Evolutionary conservation across 345 rosid species (phyloP).

Genomic region (Adansonia digitata): DNA sequence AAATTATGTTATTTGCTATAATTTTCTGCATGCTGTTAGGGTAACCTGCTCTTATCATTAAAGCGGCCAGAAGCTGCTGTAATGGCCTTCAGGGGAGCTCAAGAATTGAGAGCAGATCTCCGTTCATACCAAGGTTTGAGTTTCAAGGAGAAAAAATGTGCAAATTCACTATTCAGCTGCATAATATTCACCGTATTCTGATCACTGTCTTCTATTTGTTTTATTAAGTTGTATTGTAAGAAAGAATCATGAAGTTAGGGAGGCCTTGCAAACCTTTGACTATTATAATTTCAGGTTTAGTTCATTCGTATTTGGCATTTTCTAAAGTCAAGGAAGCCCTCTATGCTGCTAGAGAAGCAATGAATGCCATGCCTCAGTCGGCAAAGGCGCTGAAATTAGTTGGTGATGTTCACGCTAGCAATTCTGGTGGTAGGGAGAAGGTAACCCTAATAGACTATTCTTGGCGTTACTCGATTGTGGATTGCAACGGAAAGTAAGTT

Average conservation of each 20-base stretch:
- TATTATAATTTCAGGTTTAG: slow-evolving; percentile 63
- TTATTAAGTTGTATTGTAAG: not conserved
- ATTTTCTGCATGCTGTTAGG: slow-evolving; percentile 39
- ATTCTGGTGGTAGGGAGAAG: slow-evolving; percentile 92
- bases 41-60: slow-evolving; percentile 69
- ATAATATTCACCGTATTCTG: not conserved
- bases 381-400: slow-evolving; percentile 93
- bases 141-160: slow-evolving; percentile 4
- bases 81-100: slow-evolving; percentile 86
- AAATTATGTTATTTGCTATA: not conserved
- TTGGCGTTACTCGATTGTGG: not conserved
- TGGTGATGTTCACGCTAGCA: slow-evolving; percentile 94
- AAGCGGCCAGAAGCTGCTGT: slow-evolving; percentile 90
- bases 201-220: not conserved
- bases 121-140: slow-evolving; percentile 92
- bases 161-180: slow-evolving; percentile 15
- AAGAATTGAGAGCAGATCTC: slow-evolving; percentile 93
- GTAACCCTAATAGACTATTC: slow-evolving; percentile 39
- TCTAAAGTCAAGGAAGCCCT: slow-evolving; percentile 90
- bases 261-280: slow-evolving; percentile 13
- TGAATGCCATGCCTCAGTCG: slow-evolving; percentile 99
- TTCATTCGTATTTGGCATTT: slow-evolving; percentile 86
- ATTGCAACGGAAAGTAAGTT: not conserved
- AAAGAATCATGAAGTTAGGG: slow-evolving; percentile 2
- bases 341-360: slow-evolving; percentile 92